A percentile compares a stretch with the other conserved stretches of the same genome.
These are phyloP conservation scores for Ammopiptanthus mongolicus DNA, from an alignment of 306 rosid species.

Conservation along the genomic window DNA sequence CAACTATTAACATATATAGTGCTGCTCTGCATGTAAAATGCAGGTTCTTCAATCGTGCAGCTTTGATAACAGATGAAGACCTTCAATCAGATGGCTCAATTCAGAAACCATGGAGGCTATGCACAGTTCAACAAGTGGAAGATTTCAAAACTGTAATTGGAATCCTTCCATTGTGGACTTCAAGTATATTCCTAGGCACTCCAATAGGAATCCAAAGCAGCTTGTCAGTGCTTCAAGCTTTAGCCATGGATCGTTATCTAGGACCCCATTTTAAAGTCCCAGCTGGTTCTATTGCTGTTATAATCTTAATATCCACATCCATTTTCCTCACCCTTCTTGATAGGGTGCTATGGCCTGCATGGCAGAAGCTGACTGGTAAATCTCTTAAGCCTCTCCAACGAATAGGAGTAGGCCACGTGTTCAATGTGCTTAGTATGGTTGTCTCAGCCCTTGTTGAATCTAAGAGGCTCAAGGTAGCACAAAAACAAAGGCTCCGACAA, in stretches of 20 bases:
- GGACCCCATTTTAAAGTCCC: slow-evolving; percentile 52
- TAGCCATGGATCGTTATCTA: slow-evolving; percentile 51
- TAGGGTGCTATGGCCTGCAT: slow-evolving; percentile 37
- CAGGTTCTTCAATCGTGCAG: slow-evolving; percentile 54
- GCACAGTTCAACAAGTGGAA: slow-evolving; percentile 56
- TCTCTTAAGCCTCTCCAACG: slow-evolving; percentile 38
- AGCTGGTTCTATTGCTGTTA: slow-evolving; percentile 32
- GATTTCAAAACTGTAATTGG: slow-evolving; percentile 42
- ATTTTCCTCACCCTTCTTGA: slow-evolving; percentile 44
- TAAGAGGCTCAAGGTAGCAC: slow-evolving; percentile 44
- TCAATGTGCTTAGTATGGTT: slow-evolving; percentile 34
- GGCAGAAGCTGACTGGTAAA: slow-evolving; percentile 30
- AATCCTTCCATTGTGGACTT: slow-evolving; percentile 47
- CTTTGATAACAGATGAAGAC: slow-evolving; percentile 45
- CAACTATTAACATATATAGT: background rate
- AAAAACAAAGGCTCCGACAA: background rate
- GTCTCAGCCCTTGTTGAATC: slow-evolving; percentile 59
- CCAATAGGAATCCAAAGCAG: slow-evolving; percentile 43
- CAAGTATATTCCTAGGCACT: slow-evolving; percentile 39
- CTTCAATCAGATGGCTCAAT: slow-evolving; percentile 28
- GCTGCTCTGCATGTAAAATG: background rate
- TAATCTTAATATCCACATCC: slow-evolving; percentile 30
- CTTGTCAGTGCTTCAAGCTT: slow-evolving; percentile 52
- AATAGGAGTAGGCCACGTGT: slow-evolving; percentile 51
- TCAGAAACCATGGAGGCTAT: slow-evolving; percentile 49